Conservation (phyloP, 1,139 yeast species). For the Yamadazyma dushanensis region DNA sequence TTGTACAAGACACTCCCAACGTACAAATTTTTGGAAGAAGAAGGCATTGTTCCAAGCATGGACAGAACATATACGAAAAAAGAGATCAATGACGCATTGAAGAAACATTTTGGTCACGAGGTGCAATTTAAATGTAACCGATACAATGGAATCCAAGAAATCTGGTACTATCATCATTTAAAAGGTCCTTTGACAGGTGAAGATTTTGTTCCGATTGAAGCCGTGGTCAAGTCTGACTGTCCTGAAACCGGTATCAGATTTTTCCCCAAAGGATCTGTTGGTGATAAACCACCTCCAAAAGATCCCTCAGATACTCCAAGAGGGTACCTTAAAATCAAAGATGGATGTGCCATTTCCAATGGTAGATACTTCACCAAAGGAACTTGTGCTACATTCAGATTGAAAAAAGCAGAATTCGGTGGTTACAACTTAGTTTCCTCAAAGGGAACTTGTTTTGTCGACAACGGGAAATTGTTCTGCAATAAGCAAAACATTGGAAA, state of each 20-base stretch:
- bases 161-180: conserved; percentile 87
- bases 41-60: conserved; percentile 69
- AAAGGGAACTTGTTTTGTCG: conserved; percentile 71
- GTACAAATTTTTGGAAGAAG: conserved; percentile 59
- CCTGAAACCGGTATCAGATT: conserved; percentile 70
- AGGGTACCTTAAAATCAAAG: conserved; percentile 53
- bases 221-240: conserved; percentile 58
- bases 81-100: conserved; percentile 66
- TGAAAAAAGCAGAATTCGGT: conserved; percentile 59
- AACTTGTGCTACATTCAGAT: conserved; percentile 70
- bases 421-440: conserved; percentile 68
- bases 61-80: conserved; percentile 61
- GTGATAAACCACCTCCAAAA: conserved; percentile 27
- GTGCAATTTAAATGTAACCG: conserved; percentile 70
- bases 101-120: conserved; percentile 55
- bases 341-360: conserved; percentile 79
- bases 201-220: conserved; percentile 63
- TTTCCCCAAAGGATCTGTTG: conserved; percentile 61
- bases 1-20: conserved; percentile 70
- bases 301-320: conserved; percentile 32
- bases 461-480: conserved; percentile 35
- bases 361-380: conserved; percentile 86
- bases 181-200: conserved; percentile 73
- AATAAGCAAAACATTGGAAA: conserved; percentile 32
- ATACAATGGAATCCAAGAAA: conserved; percentile 69